A percentile compares a stretch with the other conserved stretches of the same genome.
phyloP scores from a whole-genome alignment of 2,329 filamentous ascomycete genomes.

The Fusarium hostae region DNA sequence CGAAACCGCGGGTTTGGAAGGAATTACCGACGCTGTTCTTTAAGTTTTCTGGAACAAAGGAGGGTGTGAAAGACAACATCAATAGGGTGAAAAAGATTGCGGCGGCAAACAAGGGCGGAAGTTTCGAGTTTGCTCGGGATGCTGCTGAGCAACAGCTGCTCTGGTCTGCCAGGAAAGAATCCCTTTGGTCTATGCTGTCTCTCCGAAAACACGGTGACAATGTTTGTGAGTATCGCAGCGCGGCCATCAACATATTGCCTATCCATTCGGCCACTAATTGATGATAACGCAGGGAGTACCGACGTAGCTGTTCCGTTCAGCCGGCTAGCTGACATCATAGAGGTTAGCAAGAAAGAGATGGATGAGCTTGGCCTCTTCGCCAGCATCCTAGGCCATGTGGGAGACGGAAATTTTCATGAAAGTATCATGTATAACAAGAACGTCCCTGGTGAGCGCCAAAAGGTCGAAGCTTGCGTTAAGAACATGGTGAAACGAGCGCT shows the following conservation, averaged over 20 bases:
- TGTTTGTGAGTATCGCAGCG: constrained; percentile 63
- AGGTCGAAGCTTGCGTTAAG: constrained; percentile 83
- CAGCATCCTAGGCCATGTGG: constrained; percentile 88
- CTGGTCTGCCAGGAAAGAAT: constrained; percentile 85
- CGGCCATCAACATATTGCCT: background rate
- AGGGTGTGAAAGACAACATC: constrained; percentile 83
- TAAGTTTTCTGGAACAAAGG: constrained; percentile 84
- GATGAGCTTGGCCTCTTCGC: constrained; percentile 87
- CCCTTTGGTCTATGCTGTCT: constrained; percentile 84
- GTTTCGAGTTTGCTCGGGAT: constrained; percentile 81
- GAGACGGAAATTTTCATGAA: constrained; percentile 95
- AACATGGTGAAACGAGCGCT: constrained; percentile 92
- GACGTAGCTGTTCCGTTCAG: constrained; percentile 87
- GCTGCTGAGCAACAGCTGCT: constrained; percentile 77
- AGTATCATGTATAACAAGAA: constrained; percentile 87
- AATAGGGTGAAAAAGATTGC: constrained; percentile 74
- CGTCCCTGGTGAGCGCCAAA: constrained; percentile 74
- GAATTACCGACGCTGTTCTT: constrained; percentile 84
- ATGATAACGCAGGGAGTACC: constrained; percentile 69
- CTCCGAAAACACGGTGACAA: constrained; percentile 73
- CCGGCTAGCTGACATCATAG: constrained; percentile 77
- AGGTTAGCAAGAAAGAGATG: constrained; percentile 89
- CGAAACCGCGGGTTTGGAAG: constrained; percentile 75
- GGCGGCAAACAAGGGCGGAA: constrained; percentile 69
- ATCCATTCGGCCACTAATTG: background rate